These are phyloP conservation scores for Kwoniella botswanensis DNA, from an alignment of 768 basidiomycete species.

Conservation along the genomic window DNA sequence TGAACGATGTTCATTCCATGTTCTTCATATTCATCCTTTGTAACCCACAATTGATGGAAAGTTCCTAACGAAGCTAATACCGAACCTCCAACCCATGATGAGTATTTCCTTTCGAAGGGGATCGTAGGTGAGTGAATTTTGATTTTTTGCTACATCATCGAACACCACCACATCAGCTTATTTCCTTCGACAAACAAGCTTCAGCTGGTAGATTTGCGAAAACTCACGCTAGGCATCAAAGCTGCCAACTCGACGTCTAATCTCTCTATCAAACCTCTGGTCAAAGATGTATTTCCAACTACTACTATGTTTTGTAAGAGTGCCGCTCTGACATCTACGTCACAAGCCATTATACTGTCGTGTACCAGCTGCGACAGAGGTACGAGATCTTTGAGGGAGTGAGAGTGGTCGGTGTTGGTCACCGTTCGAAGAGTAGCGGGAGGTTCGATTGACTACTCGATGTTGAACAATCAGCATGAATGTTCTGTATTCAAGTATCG, in stretches of 20 bases:
- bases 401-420: constrained; percentile 55
- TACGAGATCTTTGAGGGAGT: constrained; percentile 56
- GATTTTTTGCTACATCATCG: constrained; percentile 64
- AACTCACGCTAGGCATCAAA: constrained; percentile 77
- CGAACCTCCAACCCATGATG: constrained; percentile 94
- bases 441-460: constrained; percentile 48
- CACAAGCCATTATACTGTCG: constrained; percentile 79
- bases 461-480: constrained; percentile 2
- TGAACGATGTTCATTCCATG: constrained; percentile 54
- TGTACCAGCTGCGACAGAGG: constrained; percentile 73
- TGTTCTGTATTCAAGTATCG: not conserved
- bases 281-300: constrained; percentile 89
- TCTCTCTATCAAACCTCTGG: constrained; percentile 83
- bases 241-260: constrained; percentile 75
- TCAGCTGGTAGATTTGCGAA: not conserved
- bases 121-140: constrained; percentile 94
- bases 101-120: constrained; percentile 83
- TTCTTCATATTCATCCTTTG: constrained; percentile 57
- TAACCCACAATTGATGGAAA: constrained; percentile 72
- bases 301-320: constrained; percentile 92
- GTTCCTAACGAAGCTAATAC: constrained; percentile 94
- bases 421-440: constrained; percentile 50
- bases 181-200: not conserved
- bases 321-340: constrained; percentile 87
- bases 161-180: not conserved